Conservation (phyloP, 2,329 filamentous ascomycete species). For the Fusarium coicis region DNA sequence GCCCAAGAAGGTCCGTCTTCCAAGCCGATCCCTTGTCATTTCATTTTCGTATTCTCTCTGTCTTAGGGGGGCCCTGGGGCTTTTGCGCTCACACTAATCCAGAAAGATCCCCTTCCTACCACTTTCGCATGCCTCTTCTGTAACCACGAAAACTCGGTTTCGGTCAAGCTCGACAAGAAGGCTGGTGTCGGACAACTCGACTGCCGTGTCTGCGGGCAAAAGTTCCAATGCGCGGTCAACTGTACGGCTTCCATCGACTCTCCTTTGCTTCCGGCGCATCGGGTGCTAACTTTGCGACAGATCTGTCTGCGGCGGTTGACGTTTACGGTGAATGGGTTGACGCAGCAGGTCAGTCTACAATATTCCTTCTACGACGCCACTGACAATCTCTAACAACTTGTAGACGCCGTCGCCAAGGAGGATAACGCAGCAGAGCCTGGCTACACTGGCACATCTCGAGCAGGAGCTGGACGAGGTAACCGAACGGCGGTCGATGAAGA, state of each 20-base stretch:
- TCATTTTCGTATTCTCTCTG: neutral
- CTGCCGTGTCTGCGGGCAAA: constrained; percentile 94
- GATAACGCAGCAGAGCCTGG: constrained; percentile 45
- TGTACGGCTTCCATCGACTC: constrained; percentile 64
- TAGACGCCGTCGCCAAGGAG: constrained; percentile 64
- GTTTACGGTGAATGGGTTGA: constrained; percentile 99
- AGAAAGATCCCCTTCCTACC: constrained; percentile 79
- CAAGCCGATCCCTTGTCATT: constrained; percentile 7
- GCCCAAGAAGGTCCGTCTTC: constrained; percentile 76
- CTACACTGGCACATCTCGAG: constrained; percentile 45
- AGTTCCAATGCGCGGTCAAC: constrained; percentile 92
- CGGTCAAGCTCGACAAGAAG: constrained; percentile 95
- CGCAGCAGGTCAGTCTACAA: constrained; percentile 67
- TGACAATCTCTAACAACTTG: constrained; percentile 24
- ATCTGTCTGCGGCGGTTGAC: constrained; percentile 90
- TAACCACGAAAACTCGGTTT: constrained; percentile 94
- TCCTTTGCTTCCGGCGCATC: constrained; percentile 12
- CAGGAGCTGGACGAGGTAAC: constrained; percentile 39
- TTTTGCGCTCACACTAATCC: constrained; percentile 29
- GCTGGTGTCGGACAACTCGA: constrained; percentile 83
- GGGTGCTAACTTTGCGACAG: constrained; percentile 56
- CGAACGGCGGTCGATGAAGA: constrained; percentile 53
- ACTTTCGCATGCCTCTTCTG: constrained; percentile 98
- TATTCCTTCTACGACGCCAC: neutral
- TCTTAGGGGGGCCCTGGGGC: neutral